Conservation (phyloP, 192 early-diverging fungal species). For the Coemansia reversa region DNA sequence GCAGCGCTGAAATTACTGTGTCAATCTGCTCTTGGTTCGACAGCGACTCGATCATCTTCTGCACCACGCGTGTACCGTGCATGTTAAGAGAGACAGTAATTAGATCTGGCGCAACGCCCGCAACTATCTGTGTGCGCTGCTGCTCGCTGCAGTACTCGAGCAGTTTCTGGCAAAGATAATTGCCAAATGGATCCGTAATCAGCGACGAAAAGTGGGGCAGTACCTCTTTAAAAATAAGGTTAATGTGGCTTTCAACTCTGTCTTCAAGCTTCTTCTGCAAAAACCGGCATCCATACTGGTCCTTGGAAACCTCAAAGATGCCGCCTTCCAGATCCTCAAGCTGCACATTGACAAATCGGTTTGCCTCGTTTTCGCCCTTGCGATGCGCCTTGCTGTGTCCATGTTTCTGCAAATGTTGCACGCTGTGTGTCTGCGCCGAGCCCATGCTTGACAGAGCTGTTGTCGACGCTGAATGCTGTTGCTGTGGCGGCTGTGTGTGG, state of each 20-base stretch:
- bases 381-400: constrained; percentile 26
- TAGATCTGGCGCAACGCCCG: constrained; percentile 69
- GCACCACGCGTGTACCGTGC: constrained; percentile 91
- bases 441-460: too few relatives aligned
- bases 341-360: constrained; percentile 65
- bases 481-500: constrained; percentile 17
- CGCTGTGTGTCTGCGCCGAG: constrained; percentile 4
- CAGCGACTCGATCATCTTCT: constrained; percentile 85
- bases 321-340: constrained; percentile 72
- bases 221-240: constrained; percentile 77
- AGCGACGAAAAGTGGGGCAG: constrained; percentile 72
- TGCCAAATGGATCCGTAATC: constrained; percentile 92
- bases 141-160: constrained; percentile 76
- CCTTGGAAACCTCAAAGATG: constrained; percentile 78
- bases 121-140: constrained; percentile 73
- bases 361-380: constrained; percentile 52
- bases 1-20: constrained; percentile 65
- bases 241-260: constrained; percentile 59
- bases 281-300: constrained; percentile 87
- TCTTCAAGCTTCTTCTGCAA: constrained; percentile 87
- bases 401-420: constrained; percentile 45
- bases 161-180: constrained; percentile 90
- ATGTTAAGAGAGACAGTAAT: constrained; percentile 82
- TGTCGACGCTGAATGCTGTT: constrained; percentile 12
- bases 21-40: constrained; percentile 63